These are phyloP conservation scores for Crithidia sp. DNA, from an alignment of 208 protist genomes.

Conservation along the genomic window DNA sequence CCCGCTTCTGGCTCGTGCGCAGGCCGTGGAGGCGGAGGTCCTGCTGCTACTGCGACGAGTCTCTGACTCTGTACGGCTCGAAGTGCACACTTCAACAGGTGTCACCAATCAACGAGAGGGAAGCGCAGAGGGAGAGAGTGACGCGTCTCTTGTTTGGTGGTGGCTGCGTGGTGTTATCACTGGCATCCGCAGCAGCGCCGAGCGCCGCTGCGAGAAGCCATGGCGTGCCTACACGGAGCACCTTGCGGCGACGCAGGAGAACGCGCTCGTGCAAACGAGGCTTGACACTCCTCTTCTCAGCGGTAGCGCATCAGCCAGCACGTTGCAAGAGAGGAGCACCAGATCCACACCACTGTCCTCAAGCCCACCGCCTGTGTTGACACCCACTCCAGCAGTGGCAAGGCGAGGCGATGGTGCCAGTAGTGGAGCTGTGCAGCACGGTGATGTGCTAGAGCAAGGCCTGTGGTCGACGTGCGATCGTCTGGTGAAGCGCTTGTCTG, in stretches of 20 bases:
- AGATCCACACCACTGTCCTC: no score
- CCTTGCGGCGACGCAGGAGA: neutral
- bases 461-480: slow-evolving; percentile 12
- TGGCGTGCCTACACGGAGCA: neutral
- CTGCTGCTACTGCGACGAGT: neutral
- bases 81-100: no score
- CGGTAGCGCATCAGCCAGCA: no score
- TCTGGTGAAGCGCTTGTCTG: neutral
- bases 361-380: no score
- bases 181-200: neutral
- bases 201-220: neutral
- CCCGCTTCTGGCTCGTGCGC: slow-evolving; percentile 7
- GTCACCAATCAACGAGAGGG: no score
- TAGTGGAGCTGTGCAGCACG: neutral
- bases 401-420: neutral
- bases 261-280: neutral
- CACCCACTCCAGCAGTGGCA: no score
- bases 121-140: no score
- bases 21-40: slow-evolving; percentile 6
- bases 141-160: neutral
- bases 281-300: no score
- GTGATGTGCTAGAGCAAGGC: neutral
- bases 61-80: neutral
- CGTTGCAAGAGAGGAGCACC: no score
- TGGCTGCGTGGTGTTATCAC: neutral